Percentiles rank a stretch among this genome's conserved stretches.
Conservation (phyloP, 257 asterid species). For the Craterostigma plantagineum region DNA sequence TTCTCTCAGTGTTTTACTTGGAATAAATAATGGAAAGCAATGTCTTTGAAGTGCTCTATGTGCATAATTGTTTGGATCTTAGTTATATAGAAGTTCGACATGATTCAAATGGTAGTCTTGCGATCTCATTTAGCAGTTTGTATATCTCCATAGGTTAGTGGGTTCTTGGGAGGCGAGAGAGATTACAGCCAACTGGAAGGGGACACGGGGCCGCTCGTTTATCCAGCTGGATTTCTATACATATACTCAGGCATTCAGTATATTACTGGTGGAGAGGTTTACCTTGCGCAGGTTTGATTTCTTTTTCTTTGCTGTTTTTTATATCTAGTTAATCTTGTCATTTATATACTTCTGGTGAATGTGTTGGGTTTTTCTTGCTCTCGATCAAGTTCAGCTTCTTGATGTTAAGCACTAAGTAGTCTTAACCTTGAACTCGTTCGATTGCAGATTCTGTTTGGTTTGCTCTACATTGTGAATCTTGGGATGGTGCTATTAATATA, state of each 20-base stretch:
- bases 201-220: conserved; percentile 91
- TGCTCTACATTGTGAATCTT: conserved; percentile 65
- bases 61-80: background rate
- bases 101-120: too few relatives aligned
- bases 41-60: conserved; percentile 5
- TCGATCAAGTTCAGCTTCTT: background rate
- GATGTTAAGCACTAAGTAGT: background rate
- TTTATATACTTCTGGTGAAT: background rate
- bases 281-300: conserved; percentile 60
- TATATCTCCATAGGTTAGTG: conserved; percentile 40
- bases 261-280: conserved; percentile 68
- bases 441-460: conserved; percentile 70
- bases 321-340: background rate
- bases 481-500: conserved; percentile 64
- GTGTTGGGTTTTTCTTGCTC: background rate
- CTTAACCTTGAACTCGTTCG: conserved; percentile 9
- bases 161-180: conserved; percentile 79
- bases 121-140: conserved; percentile 5
- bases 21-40: background rate
- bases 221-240: conserved; percentile 96
- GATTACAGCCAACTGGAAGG: conserved; percentile 84
- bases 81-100: too few relatives aligned
- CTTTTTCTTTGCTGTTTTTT: conserved; percentile 1
- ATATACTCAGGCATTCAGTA: conserved; percentile 64
- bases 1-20: background rate